Percentiles rank a stretch among this genome's conserved stretches.
Evolutionary conservation across 2,329 filamentous ascomycete species (phyloP).

Genomic region (Colletotrichum chrysophilum): DNA sequence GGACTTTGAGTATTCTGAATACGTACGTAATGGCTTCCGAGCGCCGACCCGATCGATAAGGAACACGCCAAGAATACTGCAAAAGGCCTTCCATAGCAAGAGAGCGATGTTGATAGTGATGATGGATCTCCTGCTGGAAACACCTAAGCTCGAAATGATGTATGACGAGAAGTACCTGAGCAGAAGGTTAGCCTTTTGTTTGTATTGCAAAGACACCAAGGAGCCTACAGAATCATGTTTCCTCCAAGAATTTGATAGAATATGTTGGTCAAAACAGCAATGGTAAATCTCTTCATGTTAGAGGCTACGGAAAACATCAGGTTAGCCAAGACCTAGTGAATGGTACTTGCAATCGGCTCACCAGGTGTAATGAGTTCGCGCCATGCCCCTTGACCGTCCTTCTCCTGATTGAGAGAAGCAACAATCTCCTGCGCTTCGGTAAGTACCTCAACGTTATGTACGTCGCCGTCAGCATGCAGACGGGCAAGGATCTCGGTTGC

Average conservation of each 20-base stretch:
- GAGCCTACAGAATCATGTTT: not conserved
- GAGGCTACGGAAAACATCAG: not conserved
- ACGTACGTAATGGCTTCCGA: not conserved
- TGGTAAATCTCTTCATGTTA: not conserved
- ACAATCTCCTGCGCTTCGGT: not conserved
- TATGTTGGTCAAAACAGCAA: not conserved
- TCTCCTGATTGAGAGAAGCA: not conserved
- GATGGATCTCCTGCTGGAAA: not conserved
- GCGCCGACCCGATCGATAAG: not conserved
- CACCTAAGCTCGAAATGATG: not conserved
- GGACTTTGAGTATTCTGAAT: rapidly evolving
- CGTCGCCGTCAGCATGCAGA: not conserved
- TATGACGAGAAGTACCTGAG: not conserved
- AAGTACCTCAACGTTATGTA: not conserved
- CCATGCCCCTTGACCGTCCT: not conserved
- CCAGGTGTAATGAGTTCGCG: not conserved
- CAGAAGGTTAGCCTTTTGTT: not conserved
- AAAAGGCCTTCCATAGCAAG: not conserved
- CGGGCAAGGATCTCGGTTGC: not conserved
- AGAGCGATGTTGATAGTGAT: not conserved
- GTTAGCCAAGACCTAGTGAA: not conserved
- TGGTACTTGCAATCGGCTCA: not conserved
- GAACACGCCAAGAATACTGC: not conserved
- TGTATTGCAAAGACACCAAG: not conserved
- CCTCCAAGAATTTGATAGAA: not conserved